Base-by-base conservation (phyloP, 78 protist genomes). In the Dictyostelium intermedium region DNA sequence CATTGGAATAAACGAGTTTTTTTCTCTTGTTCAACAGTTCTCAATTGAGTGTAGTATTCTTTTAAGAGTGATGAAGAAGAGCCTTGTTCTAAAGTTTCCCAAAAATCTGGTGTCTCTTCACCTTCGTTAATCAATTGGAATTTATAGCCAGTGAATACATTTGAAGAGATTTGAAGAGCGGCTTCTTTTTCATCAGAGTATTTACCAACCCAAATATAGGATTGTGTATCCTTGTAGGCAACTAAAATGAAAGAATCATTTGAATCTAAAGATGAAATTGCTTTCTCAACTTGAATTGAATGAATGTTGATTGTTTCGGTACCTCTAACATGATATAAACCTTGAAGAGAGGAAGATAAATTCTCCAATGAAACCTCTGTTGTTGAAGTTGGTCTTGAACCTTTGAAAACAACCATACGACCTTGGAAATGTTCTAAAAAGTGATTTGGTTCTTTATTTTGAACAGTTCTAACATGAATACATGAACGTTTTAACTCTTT, bases 201-300 rank as follows among this genome's bases (percentile, higher is more conserved):
- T 73, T 56, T 83, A 84, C 91, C 91, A 34, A 60, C 50, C 91
- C 91, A 84, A 66, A 84, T 53, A 84, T 37, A 84, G 3, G 60
- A 39, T n/a, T 27, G 16, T 25, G 60, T 6, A 39, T 25, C 34
- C 2, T 4, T 25, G 18, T 56, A 5, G 35, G 11, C 5, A 2
- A 43, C 50, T 9, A 84, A 66, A 35, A 84, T 77, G 35, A 84
- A 84, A 3, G 91, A 45, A 35, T 84, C 91, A 84, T 84, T 84
- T 6, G 91, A 35, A 20, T 84, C 83, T 14, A 84, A 23, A 35
- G 91, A 84, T 18, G 72, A 53, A 43, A 70, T 43, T 16, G 9
- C 18, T 30, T 83, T 20, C n/a, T 83, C 89, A 20, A 83, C 89
- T 83, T 83, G 83, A 83, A 83, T 83, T n/a, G 89, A 79, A 74